Percentiles rank a stretch among this genome's conserved stretches.
phyloP scores from a whole-genome alignment of 352 stramenopile species.

The Phytophthora parvispora region DNA sequence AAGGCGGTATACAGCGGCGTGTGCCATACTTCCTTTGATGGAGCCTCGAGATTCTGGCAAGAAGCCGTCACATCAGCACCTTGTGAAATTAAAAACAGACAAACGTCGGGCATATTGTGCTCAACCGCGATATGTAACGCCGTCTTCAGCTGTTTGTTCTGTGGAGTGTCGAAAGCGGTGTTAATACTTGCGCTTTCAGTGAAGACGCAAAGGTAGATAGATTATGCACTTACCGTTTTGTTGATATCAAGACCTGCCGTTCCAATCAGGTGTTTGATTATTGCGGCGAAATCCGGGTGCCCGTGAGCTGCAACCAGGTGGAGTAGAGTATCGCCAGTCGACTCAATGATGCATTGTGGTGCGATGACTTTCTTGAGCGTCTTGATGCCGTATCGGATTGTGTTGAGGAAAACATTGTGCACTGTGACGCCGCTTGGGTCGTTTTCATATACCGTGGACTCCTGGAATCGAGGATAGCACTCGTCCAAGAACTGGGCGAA shows the following conservation, averaged over 20 bases:
- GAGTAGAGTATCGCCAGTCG: slow-evolving; percentile 57
- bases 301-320: slow-evolving; percentile 54
- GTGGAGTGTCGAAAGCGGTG: not conserved
- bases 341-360: slow-evolving; percentile 53
- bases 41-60: slow-evolving; percentile 48
- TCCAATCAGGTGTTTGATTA: slow-evolving; percentile 52
- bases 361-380: slow-evolving; percentile 50
- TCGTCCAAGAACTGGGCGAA: slow-evolving; percentile 40
- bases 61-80: slow-evolving; percentile 52
- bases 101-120: slow-evolving; percentile 45
- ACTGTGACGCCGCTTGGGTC: slow-evolving; percentile 50
- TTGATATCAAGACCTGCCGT: slow-evolving; percentile 51
- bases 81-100: slow-evolving; percentile 47
- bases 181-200: not conserved
- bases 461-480: slow-evolving; percentile 42
- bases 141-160: slow-evolving; percentile 69
- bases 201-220: not conserved
- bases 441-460: slow-evolving; percentile 41
- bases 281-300: slow-evolving; percentile 35
- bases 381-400: slow-evolving; percentile 39
- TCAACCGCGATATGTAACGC: slow-evolving; percentile 57
- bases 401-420: slow-evolving; percentile 55
- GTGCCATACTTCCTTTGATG: slow-evolving; percentile 46
- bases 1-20: slow-evolving; percentile 59
- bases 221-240: slow-evolving; percentile 35